Evolutionary conservation across 2,329 filamentous ascomycete genomes (phyloP).

Genomic region (Trichoderma afroharzianum): DNA sequence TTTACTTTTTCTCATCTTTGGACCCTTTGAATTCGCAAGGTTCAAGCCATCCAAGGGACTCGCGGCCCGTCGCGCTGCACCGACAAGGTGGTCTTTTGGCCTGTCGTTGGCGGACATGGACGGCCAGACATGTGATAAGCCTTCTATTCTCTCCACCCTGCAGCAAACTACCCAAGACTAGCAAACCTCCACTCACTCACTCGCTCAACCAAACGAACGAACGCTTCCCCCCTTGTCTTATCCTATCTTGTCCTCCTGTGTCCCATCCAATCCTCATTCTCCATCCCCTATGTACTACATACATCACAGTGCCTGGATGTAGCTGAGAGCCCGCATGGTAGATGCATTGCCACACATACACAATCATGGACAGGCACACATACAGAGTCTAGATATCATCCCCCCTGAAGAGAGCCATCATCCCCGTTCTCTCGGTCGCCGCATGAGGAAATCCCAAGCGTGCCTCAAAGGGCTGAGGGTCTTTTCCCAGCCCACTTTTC

Average conservation of each 20-base stretch:
- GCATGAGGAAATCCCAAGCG: slow-evolving; percentile 8
- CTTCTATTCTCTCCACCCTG: neutral
- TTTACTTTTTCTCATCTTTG: neutral
- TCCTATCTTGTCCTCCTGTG: neutral
- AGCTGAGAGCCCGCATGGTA: neutral
- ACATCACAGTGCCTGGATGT: neutral
- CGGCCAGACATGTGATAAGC: slow-evolving; percentile 2
- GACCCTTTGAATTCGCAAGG: neutral
- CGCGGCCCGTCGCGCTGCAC: slow-evolving; percentile 6
- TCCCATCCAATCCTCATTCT: neutral
- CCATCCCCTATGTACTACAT: neutral
- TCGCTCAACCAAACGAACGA: neutral
- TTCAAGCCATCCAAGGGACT: neutral
- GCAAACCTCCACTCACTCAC: neutral
- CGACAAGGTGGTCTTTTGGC: neutral
- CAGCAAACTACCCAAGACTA: neutral
- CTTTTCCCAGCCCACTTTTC: neutral
- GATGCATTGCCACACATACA: neutral
- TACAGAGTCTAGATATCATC: neutral
- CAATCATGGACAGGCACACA: neutral
- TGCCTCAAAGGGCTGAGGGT: slow-evolving; percentile 2
- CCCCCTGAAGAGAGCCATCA: neutral
- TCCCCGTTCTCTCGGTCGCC: slow-evolving; percentile 7
- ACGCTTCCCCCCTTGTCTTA: neutral
- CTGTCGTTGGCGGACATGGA: neutral